Conservation (phyloP, 1,139 yeast genomes). For the Saccharomyces pastorianus region DNA sequence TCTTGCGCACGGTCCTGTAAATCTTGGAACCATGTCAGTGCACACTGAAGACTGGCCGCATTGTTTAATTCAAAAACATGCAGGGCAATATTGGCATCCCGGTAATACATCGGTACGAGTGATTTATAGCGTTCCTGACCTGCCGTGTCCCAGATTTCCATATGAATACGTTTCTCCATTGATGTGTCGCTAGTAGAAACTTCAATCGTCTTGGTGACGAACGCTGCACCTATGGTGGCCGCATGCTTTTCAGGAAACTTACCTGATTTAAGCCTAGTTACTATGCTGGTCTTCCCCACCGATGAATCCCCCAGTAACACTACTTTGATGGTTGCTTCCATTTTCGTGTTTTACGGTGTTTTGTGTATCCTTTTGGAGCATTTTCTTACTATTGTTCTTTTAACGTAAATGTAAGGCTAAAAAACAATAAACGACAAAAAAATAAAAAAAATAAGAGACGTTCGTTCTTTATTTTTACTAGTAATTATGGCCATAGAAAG, state of each 20-base stretch:
- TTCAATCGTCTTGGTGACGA: conserved; percentile 74
- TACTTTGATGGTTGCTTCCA: conserved; percentile 43
- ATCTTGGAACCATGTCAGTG: conserved; percentile 92
- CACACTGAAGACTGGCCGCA: conserved; percentile 65
- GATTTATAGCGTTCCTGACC: conserved; percentile 79
- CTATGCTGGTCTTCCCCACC: conserved; percentile 87
- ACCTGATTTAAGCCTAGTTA: conserved; percentile 83
- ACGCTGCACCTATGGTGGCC: conserved; percentile 97
- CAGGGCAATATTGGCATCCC: conserved; percentile 75
- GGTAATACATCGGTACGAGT: conserved; percentile 78
- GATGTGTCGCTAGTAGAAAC: conserved; percentile 36
- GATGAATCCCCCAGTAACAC: conserved; percentile 92
- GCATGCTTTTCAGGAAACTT: conserved; percentile 76
- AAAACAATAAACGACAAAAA: not conserved
- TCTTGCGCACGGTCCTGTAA: conserved; percentile 73
- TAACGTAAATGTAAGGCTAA: not conserved
- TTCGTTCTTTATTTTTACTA: not conserved
- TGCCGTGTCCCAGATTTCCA: conserved; percentile 84
- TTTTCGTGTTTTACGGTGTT: conserved; percentile 25
- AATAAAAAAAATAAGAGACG: not conserved
- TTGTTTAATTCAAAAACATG: conserved; percentile 68
- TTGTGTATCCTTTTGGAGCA: conserved; percentile 1
- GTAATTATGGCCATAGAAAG: not conserved
- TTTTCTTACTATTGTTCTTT: conserved; percentile 1
- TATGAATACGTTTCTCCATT: conserved; percentile 51